Evolutionary conservation across 2,329 filamentous ascomycete genomes (phyloP).

Genomic region (Aquanectria penicillioides): DNA sequence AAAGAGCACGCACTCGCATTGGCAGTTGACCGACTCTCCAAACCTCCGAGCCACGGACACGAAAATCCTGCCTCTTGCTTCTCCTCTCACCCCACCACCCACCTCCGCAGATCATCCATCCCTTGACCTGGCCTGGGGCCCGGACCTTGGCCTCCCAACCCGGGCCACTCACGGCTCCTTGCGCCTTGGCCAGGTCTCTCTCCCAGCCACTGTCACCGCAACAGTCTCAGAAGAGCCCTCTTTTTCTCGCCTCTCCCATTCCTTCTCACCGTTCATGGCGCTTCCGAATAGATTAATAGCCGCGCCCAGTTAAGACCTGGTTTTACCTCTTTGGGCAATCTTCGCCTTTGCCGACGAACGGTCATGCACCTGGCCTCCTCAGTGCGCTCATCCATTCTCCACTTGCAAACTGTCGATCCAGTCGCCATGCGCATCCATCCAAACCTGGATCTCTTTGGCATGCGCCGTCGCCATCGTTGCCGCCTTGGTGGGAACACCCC

Average conservation of each 20-base stretch:
- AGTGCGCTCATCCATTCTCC: not conserved
- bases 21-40: no score
- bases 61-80: no score
- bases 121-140: no score
- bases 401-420: not conserved
- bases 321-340: not conserved
- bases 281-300: conserved; percentile 30
- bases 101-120: no score
- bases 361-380: not conserved
- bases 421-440: not conserved
- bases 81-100: no score
- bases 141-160: no score
- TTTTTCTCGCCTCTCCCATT: not conserved
- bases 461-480: not conserved
- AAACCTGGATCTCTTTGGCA: not conserved
- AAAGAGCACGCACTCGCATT: no score
- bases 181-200: no score
- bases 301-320: conserved; percentile 9
- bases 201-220: not conserved
- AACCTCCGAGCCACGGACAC: no score
- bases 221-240: not conserved
- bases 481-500: not conserved
- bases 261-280: conserved; percentile 19
- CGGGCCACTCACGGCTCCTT: no score
- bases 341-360: no score